Conservation (phyloP, 1,284 basidiomycete species). For the Ganoderma boninense region DNA sequence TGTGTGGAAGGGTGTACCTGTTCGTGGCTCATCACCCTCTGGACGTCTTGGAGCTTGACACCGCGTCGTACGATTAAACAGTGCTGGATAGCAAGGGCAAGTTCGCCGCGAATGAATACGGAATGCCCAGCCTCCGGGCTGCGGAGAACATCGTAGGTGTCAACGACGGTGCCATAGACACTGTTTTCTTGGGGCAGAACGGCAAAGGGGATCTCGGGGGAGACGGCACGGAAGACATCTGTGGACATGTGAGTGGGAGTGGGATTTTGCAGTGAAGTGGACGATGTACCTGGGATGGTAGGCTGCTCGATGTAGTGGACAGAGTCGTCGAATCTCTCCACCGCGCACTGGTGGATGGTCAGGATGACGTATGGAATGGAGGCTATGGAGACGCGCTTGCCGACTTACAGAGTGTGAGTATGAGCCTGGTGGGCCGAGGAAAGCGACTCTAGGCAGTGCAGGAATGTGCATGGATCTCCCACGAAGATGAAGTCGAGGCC, state of each 20-base stretch:
- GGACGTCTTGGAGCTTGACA: constrained; percentile 58
- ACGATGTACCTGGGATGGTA: constrained; percentile 61
- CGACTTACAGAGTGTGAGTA: constrained; percentile 77
- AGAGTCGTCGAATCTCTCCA: constrained; percentile 59
- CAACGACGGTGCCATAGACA: constrained; percentile 75
- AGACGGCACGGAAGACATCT: constrained; percentile 68
- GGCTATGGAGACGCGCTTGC: constrained; percentile 45
- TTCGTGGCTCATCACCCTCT: constrained; percentile 74
- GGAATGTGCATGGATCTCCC: constrained; percentile 17
- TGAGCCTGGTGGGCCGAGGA: constrained; percentile 78
- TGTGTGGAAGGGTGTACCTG: constrained; percentile 55
- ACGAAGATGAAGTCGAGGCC: constrained; percentile 10
- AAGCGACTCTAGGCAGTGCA: constrained; percentile 42
- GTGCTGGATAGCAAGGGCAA: constrained; percentile 69
- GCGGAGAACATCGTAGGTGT: constrained; percentile 75
- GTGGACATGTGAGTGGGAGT: constrained; percentile 12
- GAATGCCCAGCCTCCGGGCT: constrained; percentile 46
- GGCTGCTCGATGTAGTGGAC: constrained; percentile 59
- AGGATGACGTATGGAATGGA: not conserved
- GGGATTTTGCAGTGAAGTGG: constrained; percentile 5
- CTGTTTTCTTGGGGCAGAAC: constrained; percentile 82
- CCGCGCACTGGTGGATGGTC: constrained; percentile 59
- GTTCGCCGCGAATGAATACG: constrained; percentile 64
- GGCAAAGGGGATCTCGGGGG: constrained; percentile 51
- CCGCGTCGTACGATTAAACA: constrained; percentile 69